Percentiles rank a stretch among this genome's conserved stretches.
Evolutionary conservation across 768 basidiomycete genomes (phyloP).

Genomic region (Termitomyces sp.): DNA sequence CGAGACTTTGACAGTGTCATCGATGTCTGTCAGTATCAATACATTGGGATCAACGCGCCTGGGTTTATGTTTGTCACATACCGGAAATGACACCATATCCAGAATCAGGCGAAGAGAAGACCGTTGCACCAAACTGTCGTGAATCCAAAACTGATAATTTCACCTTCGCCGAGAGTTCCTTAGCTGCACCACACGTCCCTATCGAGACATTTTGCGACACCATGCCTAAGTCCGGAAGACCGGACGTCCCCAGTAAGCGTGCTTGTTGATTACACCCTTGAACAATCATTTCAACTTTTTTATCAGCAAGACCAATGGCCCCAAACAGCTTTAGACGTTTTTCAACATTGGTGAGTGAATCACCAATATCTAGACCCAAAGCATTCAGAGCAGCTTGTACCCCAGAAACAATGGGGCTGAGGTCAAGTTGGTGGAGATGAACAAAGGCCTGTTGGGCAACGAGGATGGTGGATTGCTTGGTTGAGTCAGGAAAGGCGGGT

Average conservation of each 20-base stretch:
- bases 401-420: not conserved
- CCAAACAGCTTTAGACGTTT: not conserved
- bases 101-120: not conserved
- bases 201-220: not conserved
- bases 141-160: not conserved
- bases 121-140: not conserved
- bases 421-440: not conserved
- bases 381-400: not conserved
- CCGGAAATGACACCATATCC: not conserved
- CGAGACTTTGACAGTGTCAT: constrained; percentile 39
- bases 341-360: not conserved
- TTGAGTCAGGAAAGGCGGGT: not conserved
- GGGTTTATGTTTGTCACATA: not conserved
- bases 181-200: not conserved
- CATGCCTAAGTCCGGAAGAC: not conserved
- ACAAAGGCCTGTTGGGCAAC: not conserved
- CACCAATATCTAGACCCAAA: not conserved
- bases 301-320: not conserved
- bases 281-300: not conserved
- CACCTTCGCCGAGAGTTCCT: not conserved
- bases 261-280: not conserved
- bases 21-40: constrained; percentile 27
- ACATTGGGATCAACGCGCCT: not conserved
- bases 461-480: not conserved
- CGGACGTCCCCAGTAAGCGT: not conserved